Percentiles rank a stretch among this genome's conserved stretches.
These are phyloP conservation scores for Amylocarpus encephaloides DNA, from an alignment of 2,329 filamentous ascomycete species.

Conservation along the genomic window DNA sequence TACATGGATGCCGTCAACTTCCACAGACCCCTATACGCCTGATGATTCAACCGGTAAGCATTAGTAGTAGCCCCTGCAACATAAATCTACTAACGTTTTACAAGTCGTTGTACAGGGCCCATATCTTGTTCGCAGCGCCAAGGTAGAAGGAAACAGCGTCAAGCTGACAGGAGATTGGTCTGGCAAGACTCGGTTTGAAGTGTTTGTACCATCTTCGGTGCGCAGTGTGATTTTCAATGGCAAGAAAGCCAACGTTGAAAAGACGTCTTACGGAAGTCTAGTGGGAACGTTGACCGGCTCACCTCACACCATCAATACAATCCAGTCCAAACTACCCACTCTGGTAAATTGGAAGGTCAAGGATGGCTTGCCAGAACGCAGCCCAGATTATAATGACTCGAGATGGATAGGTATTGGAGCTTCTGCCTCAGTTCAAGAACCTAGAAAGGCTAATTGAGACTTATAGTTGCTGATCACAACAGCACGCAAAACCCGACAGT, in stretches of 20 bases:
- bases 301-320: constrained; percentile 7
- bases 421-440: neutral
- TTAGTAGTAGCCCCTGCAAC: neutral
- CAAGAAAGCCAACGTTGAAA: constrained; percentile 26
- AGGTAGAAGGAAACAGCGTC: constrained; percentile 33
- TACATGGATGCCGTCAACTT: constrained; percentile 49
- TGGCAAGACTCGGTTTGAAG: constrained; percentile 36
- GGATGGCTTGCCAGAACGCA: constrained; percentile 39
- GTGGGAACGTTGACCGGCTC: constrained; percentile 31
- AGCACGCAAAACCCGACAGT: constrained; percentile 36
- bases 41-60: constrained; percentile 22
- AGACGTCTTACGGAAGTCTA: constrained; percentile 39
- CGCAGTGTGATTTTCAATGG: constrained; percentile 48
- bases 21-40: constrained; percentile 33
- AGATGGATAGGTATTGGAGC: constrained; percentile 29
- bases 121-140: constrained; percentile 44
- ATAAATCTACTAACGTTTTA: neutral
- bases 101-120: constrained; percentile 46
- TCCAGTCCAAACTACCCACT: constrained; percentile 15
- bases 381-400: constrained; percentile 38
- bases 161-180: constrained; percentile 41
- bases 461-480: constrained; percentile 34
- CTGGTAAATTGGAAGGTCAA: constrained; percentile 32
- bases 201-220: constrained; percentile 43
- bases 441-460: constrained; percentile 13